Evolutionary conservation across 768 basidiomycete species (phyloP).

Genomic region (Amanita rubescens): DNA sequence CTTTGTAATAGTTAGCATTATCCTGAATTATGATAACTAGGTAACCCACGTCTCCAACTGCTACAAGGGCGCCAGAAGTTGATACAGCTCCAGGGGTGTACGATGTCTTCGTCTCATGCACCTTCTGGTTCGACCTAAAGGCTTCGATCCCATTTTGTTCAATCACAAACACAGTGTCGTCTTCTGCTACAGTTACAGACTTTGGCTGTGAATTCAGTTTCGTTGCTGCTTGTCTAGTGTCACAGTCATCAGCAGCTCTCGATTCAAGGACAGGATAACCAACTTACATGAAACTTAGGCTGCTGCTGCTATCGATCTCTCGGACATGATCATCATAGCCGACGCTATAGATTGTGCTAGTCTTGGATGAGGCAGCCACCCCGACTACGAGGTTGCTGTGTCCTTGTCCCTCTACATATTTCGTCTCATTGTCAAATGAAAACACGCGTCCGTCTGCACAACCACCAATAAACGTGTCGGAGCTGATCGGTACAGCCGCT

Average conservation of each 20-base stretch:
- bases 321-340: slow-evolving; percentile 79
- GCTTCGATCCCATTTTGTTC: slow-evolving; percentile 58
- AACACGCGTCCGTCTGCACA: slow-evolving; percentile 73
- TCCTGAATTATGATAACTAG: not conserved
- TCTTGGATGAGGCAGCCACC: slow-evolving; percentile 38
- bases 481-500: slow-evolving; percentile 35
- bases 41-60: slow-evolving; percentile 62
- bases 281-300: slow-evolving; percentile 45
- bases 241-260: not conserved
- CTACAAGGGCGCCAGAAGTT: slow-evolving; percentile 43
- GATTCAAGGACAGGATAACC: not conserved
- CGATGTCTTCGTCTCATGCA: slow-evolving; percentile 46
- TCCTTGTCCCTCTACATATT: slow-evolving; percentile 48
- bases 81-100: slow-evolving; percentile 53
- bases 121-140: slow-evolving; percentile 61
- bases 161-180: slow-evolving; percentile 59
- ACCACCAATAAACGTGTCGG: slow-evolving; percentile 72
- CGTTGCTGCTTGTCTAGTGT: slow-evolving; percentile 41
- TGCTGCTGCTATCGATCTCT: slow-evolving; percentile 45
- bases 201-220: slow-evolving; percentile 60
- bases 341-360: slow-evolving; percentile 52
- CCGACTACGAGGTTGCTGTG: slow-evolving; percentile 69
- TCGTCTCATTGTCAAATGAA: slow-evolving; percentile 41
- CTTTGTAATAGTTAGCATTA: slow-evolving; percentile 23
- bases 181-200: slow-evolving; percentile 47